Conservation (phyloP, 2,329 filamentous ascomycete genomes). For the Myriosclerotinia curreyana region DNA sequence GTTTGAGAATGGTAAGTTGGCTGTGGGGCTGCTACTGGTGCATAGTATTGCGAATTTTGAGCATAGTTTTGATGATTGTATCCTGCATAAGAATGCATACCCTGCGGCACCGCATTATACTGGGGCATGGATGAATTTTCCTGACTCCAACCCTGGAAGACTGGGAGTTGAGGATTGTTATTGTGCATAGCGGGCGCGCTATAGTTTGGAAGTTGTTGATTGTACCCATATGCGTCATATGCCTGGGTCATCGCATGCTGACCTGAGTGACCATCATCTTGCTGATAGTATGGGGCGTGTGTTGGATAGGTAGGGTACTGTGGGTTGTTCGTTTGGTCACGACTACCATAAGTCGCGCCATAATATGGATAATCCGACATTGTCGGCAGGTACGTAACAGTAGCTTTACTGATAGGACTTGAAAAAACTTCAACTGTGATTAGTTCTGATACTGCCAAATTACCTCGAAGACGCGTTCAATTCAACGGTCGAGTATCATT, state of each 20-base stretch:
- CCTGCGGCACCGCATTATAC: constrained; percentile 26
- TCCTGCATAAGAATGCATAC: constrained; percentile 29
- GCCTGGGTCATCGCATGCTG: constrained; percentile 31
- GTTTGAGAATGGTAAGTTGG: constrained; percentile 18
- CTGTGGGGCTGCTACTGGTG: constrained; percentile 15
- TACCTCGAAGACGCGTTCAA: constrained; percentile 27
- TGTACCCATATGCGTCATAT: constrained; percentile 38
- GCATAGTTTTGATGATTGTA: constrained; percentile 30
- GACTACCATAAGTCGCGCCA: constrained; percentile 38
- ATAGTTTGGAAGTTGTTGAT: constrained; percentile 33
- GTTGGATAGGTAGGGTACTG: constrained; percentile 31
- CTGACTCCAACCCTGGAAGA: constrained; percentile 38
- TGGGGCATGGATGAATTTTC: constrained; percentile 31
- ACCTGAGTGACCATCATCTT: constrained; percentile 28
- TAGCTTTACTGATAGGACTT: constrained; percentile 7
- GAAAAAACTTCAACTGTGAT: constrained; percentile 2
- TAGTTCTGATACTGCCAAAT: constrained; percentile 16
- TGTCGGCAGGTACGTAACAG: constrained; percentile 21
- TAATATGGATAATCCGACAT: constrained; percentile 51
- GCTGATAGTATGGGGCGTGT: constrained; percentile 33
- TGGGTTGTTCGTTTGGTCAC: constrained; percentile 31
- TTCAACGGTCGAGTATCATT: constrained; percentile 30
- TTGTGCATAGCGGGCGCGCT: constrained; percentile 32
- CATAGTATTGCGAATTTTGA: constrained; percentile 26
- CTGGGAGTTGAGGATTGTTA: constrained; percentile 35